Evolutionary conservation across 2,329 filamentous ascomycete genomes (phyloP), one percentile per base, ranked within the genome.

Genomic region (Apiospora aurea): DNA sequence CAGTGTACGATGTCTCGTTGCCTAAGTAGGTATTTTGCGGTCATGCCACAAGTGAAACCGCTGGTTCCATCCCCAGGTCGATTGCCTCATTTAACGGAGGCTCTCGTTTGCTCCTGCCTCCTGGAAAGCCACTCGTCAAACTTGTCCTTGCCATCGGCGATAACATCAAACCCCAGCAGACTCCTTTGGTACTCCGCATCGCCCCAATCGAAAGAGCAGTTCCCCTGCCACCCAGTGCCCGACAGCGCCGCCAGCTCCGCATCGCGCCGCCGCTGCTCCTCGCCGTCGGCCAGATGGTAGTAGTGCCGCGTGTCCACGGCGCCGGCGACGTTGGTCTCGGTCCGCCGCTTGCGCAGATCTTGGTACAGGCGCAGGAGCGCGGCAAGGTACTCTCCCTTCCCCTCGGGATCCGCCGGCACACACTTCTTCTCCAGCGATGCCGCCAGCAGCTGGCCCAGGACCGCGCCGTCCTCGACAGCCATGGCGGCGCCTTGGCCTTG

Each of bases 401-500:
- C 29, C 34, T 4, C 57, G 7, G 8, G 3, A 24, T n/a, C 34
- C 18, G 29, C 34, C 18, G 57, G 57, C 10, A 64, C 2, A 4
- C 57, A 34, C 57, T 41, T 41, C 34, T 41, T 64, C 34, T 64
- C 57, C 14, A 64, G 57, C 18, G 57, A 64, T 21, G 13, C n/a
- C 18, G 57, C 57, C 57, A 64, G 89, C 10, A 79, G 74, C 0
- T 72, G 74, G 14, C 73, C 76, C 2, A 79, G 70, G 1, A 77
- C 67, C 18, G 75, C 73, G 2, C 74, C 77, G 44, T 79, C 78
- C 41, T 79, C 77, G 47, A 77, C 73, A 2, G 74, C 75, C 72
- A 76, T 75, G 38, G 78, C 78, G 5, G 75, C 77, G 0, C 77
- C 77, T 49, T 79, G 78, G 3, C 73, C 76, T 26, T 78, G 75